Conservation (phyloP, 805 yeast species). For the Cyberlindnera petersonii region DNA sequence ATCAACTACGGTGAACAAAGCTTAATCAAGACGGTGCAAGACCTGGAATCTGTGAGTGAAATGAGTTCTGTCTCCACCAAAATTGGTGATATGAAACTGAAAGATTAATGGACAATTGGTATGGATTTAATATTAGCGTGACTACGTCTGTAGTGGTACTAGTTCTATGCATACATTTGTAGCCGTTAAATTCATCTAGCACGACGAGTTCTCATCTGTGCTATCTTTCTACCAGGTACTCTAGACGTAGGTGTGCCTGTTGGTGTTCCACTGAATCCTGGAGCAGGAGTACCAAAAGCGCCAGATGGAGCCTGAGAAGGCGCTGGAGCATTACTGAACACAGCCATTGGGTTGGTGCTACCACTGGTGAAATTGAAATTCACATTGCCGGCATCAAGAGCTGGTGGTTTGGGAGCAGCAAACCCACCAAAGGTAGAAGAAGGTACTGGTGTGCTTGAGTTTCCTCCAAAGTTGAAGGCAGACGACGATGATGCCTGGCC, state of each 20-base stretch:
- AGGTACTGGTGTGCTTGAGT: constrained; percentile 14
- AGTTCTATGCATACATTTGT: constrained; percentile 1
- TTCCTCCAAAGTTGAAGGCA: constrained; percentile 14
- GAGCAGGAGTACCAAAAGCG: constrained; percentile 14
- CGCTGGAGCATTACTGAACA: constrained; percentile 12
- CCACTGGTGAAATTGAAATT: constrained; percentile 15
- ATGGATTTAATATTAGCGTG: constrained; percentile 1
- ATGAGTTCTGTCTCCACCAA: constrained; percentile 10
- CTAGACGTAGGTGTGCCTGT: constrained; percentile 22
- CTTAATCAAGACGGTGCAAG: constrained; percentile 54
- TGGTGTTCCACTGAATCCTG: constrained; percentile 13
- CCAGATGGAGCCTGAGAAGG: constrained; percentile 12
- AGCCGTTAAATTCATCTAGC: constrained; percentile 10
- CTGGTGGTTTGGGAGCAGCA: constrained; percentile 13
- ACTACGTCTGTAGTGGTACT: background rate
- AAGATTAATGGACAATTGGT: background rate
- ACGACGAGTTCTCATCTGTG: constrained; percentile 29
- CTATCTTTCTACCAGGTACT: constrained; percentile 25
- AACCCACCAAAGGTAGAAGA: constrained; percentile 13
- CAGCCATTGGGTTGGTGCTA: constrained; percentile 7
- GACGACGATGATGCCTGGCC: constrained; percentile 17
- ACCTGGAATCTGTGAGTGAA: constrained; percentile 25
- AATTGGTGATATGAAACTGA: constrained; percentile 6
- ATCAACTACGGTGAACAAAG: constrained; percentile 66
- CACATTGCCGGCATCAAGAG: constrained; percentile 9